Evolutionary conservation across 2,329 filamentous ascomycete species (phyloP), one percentile per base, ranked within the genome.

Genomic region (Penicillium brasilianum): DNA sequence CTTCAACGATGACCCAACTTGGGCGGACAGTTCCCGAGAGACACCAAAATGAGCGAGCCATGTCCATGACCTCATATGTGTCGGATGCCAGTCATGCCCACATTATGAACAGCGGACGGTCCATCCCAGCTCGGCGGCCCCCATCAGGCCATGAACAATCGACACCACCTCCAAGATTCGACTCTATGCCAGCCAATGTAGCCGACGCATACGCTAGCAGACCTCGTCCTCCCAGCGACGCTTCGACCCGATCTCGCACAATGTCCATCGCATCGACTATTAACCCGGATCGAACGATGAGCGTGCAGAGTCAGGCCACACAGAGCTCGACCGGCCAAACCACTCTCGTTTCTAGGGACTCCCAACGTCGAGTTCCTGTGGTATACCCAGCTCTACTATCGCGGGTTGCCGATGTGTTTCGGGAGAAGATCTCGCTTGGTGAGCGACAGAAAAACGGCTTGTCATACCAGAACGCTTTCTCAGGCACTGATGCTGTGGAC

Each of bases 391-490:
- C 95, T 37, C 81, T 98, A 50, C 82, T 99, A 20, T 98, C 95
- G n/a, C 88, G 91, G 57, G 95, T 99, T 4, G 93, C 91, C 44
- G 91, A 96, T 71, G 93, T 92, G 58, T 98, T 99, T 78, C 88
- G 92, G 55, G 92, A 96, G 70, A 90, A 94, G 76, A 93, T 99
- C 52, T 86, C 89, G 25, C 85, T 93, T 25, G 89, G 90, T 56
- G 95, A 98, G 72, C 88, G 93, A 64, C 93, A 92, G 66, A 99
- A 99, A 84, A 97, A 99, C 82, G 94, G 94, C 58, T 83, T 99
- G 63, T 93, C 94, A 2, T 99, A 99, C 81, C 96, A 97, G 77
- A 97, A 95, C 78, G 92, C 94, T 3, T 99, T 99, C 76, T 96
- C 92, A 63, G 95, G 95, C 68, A 90, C 92, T 25, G 95, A 99